These are phyloP conservation scores for Monosporascus ibericus DNA, from an alignment of 2,329 filamentous ascomycete genomes.

Conservation along the genomic window DNA sequence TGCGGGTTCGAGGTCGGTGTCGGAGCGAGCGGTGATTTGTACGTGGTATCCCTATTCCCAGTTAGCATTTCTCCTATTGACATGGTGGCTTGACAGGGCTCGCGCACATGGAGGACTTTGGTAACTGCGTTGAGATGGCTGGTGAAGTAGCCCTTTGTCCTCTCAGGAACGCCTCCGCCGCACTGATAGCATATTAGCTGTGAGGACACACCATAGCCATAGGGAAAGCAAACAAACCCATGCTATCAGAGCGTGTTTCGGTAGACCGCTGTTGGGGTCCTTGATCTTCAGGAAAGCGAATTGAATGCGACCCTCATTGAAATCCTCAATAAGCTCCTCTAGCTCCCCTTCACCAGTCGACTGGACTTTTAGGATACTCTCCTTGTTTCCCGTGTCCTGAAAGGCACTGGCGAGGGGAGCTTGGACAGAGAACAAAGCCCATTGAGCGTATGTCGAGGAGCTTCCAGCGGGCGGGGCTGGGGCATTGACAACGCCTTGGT, in stretches of 20 bases:
- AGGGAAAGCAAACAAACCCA: conserved; percentile 50
- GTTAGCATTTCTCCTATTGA: conserved; percentile 8
- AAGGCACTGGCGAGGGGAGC: conserved; percentile 90
- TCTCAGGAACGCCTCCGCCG: conserved; percentile 94
- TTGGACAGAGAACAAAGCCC: conserved; percentile 91
- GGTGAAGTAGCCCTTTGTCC: conserved; percentile 97
- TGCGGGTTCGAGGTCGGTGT: conserved; percentile 81
- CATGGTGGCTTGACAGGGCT: not conserved
- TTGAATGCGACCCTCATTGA: conserved; percentile 93
- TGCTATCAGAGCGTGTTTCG: conserved; percentile 88
- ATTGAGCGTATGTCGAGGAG: conserved; percentile 82
- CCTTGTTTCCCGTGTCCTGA: conserved; percentile 77
- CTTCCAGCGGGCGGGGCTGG: conserved; percentile 41
- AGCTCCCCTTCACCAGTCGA: conserved; percentile 90
- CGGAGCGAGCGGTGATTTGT: conserved; percentile 90
- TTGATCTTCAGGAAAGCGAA: conserved; percentile 97
- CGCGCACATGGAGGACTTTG: conserved; percentile 68
- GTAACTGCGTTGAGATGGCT: conserved; percentile 86
- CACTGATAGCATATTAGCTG: conserved; percentile 43
- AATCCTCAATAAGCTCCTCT: conserved; percentile 84
- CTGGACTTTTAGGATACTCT: conserved; percentile 93
- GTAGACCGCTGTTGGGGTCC: conserved; percentile 82
- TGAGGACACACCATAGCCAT: not conserved
- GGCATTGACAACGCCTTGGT: conserved; percentile 52
- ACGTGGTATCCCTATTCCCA: conserved; percentile 76